These are phyloP conservation scores for Scytalidium sp. DNA, from an alignment of 2,329 filamentous ascomycete genomes.

Conservation along the genomic window DNA sequence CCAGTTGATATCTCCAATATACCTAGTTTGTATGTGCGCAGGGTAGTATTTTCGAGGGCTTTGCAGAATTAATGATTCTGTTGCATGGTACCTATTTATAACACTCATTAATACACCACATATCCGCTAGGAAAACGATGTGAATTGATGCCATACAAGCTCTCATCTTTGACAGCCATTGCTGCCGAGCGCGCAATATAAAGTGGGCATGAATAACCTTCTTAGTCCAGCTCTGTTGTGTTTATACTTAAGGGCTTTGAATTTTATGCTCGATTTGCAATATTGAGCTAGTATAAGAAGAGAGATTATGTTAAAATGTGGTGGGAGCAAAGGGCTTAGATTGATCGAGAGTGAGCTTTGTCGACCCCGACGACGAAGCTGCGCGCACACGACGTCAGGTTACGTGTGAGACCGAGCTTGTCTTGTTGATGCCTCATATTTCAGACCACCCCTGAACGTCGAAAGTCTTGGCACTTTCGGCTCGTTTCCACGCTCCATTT, in stretches of 20 bases:
- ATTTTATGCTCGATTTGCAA: no score
- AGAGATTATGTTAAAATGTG: not conserved
- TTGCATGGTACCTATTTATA: conserved; percentile 56
- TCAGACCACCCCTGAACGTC: not conserved
- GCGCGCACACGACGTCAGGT: not conserved
- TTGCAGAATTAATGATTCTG: conserved; percentile 60
- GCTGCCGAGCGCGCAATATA: conserved; percentile 25
- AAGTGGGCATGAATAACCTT: conserved; percentile 26
- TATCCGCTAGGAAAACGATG: not conserved
- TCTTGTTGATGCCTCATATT: conserved; percentile 1
- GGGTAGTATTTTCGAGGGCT: conserved; percentile 65
- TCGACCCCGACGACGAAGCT: not conserved
- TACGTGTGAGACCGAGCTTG: not conserved
- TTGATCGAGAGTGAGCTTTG: not conserved
- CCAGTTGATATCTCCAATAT: conserved; percentile 30
- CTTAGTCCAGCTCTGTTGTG: not conserved
- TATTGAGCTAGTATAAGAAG: no score
- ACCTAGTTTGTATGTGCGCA: conserved; percentile 64
- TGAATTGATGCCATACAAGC: conserved; percentile 38
- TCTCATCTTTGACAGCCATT: conserved; percentile 56
- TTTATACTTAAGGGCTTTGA: no score
- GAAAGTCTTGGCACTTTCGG: not conserved
- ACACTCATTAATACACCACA: not conserved
- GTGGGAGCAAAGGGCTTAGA: not conserved
- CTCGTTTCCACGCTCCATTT: not conserved